Evolutionary conservation across 2,329 filamentous ascomycete species (phyloP).

Genomic region (Cytospora mali): DNA sequence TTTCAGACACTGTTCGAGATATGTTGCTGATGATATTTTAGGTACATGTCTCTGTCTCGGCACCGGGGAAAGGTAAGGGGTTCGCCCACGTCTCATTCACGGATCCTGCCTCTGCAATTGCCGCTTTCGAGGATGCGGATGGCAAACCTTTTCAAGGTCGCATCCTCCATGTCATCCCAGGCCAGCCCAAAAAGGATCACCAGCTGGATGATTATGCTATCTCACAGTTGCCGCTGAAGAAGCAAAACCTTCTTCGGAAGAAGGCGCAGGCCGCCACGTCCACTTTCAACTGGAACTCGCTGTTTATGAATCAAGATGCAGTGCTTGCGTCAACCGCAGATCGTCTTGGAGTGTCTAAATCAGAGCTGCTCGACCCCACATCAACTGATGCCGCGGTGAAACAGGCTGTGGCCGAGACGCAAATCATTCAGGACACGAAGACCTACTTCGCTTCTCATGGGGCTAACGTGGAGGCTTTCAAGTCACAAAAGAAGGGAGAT

Average conservation of each 20-base stretch:
- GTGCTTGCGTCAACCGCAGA: conserved; percentile 88
- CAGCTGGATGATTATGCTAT: conserved; percentile 86
- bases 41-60: conserved; percentile 84
- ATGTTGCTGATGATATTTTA: conserved; percentile 53
- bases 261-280: conserved; percentile 77
- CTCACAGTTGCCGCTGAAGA: conserved; percentile 90
- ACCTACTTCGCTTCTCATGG: conserved; percentile 85
- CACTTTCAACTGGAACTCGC: conserved; percentile 96
- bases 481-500: conserved; percentile 80
- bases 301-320: conserved; percentile 98
- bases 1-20: conserved; percentile 19
- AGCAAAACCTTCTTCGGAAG: conserved; percentile 87
- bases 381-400: conserved; percentile 93
- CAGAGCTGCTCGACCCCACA: conserved; percentile 91
- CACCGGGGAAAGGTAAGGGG: conserved; percentile 77
- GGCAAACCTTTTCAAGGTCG: conserved; percentile 90
- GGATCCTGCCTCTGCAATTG: conserved; percentile 71
- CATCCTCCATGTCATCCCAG: conserved; percentile 86
- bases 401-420: conserved; percentile 94
- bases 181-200: conserved; percentile 76
- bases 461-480: conserved; percentile 90
- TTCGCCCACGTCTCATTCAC: conserved; percentile 85
- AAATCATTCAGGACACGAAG: conserved; percentile 95
- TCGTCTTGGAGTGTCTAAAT: conserved; percentile 86
- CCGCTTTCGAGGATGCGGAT: conserved; percentile 79